Percentiles rank a stretch among this genome's conserved stretches.
These are phyloP conservation scores for Colletotrichum chrysophilum DNA, from an alignment of 2,329 filamentous ascomycete species.

Conservation along the genomic window DNA sequence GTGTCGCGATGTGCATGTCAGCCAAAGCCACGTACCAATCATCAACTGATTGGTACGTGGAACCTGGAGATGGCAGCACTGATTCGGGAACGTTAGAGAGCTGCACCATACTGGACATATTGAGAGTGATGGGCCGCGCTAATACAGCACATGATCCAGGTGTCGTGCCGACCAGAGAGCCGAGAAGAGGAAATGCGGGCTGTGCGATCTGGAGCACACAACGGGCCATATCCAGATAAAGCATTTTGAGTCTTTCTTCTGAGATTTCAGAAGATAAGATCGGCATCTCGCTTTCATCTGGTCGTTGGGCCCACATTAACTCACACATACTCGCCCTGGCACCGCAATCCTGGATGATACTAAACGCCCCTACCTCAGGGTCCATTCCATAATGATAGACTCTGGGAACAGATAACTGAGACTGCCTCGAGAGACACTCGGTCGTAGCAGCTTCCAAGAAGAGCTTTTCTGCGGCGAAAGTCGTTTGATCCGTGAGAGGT, in stretches of 20 bases:
- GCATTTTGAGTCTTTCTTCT: neutral
- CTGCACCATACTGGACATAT: conserved; percentile 39
- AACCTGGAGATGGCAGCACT: conserved; percentile 12
- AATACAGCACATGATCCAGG: conserved; percentile 27
- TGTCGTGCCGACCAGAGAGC: conserved; percentile 31
- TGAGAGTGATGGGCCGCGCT: conserved; percentile 32
- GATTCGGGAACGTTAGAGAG: conserved; percentile 11
- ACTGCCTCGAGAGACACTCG: conserved; percentile 20
- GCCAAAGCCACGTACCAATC: conserved; percentile 40
- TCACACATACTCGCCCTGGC: conserved; percentile 24
- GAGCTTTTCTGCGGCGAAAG: conserved; percentile 28
- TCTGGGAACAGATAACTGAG: conserved; percentile 28
- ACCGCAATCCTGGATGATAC: conserved; percentile 26
- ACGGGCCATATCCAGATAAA: conserved; percentile 33
- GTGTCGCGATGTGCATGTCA: conserved; percentile 37
- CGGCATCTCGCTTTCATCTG: conserved; percentile 24
- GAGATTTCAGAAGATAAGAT: conserved; percentile 21
- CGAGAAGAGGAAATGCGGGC: conserved; percentile 37
- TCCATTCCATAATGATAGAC: conserved; percentile 26
- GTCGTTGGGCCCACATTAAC: conserved; percentile 22
- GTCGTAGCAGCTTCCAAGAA: conserved; percentile 27
- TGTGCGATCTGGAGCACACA: conserved; percentile 41
- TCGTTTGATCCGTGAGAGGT: conserved; percentile 23
- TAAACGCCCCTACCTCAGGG: conserved; percentile 25
- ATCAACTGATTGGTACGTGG: conserved; percentile 22